These are phyloP conservation scores for Kodamaea leandrae DNA, from an alignment of 805 yeast species.

Conservation along the genomic window DNA sequence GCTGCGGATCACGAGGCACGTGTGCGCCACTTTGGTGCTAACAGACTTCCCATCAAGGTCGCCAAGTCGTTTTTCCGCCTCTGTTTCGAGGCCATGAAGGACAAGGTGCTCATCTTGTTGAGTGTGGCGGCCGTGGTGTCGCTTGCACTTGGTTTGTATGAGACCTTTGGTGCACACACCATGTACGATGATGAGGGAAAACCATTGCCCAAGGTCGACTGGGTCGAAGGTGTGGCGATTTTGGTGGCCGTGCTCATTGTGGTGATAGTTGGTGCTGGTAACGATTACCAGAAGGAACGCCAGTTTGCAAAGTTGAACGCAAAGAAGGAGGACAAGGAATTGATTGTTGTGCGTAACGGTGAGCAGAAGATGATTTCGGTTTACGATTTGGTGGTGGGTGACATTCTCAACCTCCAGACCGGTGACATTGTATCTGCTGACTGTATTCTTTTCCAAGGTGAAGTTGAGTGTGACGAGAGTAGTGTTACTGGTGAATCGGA, in stretches of 20 bases:
- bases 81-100: slow-evolving; percentile 83
- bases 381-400: slow-evolving; percentile 82
- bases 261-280: slow-evolving; percentile 89
- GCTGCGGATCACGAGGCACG: slow-evolving; percentile 38
- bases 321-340: slow-evolving; percentile 79
- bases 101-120: slow-evolving; percentile 81
- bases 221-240: slow-evolving; percentile 99
- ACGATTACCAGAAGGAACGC: slow-evolving; percentile 93
- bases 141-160: slow-evolving; percentile 85
- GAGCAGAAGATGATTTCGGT: slow-evolving; percentile 66
- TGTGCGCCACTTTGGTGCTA: slow-evolving; percentile 57
- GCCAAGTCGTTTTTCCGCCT: slow-evolving; percentile 65
- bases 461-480: slow-evolving; percentile 86
- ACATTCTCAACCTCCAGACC: slow-evolving; percentile 75
- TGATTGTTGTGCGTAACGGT: slow-evolving; percentile 75
- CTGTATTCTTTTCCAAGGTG: slow-evolving; percentile 68
- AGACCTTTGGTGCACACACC: slow-evolving; percentile 81
- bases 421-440: slow-evolving; percentile 96
- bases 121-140: slow-evolving; percentile 87
- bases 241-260: slow-evolving; percentile 88
- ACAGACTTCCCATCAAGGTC: slow-evolving; percentile 68
- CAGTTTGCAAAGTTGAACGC: slow-evolving; percentile 87
- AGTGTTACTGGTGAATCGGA: slow-evolving; percentile 93
- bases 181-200: slow-evolving; percentile 77
- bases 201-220: slow-evolving; percentile 79